These are phyloP conservation scores for Sporothrix luriei DNA, from an alignment of 2,329 filamentous ascomycete species.

Conservation along the genomic window DNA sequence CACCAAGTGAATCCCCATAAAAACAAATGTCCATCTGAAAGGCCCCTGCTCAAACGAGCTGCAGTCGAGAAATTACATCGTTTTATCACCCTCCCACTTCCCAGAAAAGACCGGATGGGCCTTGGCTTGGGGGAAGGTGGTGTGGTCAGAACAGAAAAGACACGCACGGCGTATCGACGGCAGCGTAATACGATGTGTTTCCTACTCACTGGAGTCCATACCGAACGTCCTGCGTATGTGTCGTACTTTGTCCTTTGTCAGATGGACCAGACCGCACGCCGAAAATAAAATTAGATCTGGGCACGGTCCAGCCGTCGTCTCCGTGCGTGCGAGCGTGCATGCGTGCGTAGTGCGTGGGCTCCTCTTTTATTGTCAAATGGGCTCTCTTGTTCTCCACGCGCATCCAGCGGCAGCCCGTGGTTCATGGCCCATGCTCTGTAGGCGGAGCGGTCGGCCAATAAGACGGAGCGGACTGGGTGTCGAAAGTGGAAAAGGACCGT, in stretches of 20 bases:
- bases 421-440: constrained; percentile 6
- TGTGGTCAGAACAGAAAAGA: neutral
- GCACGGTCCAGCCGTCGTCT: constrained; percentile 23
- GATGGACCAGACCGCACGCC: constrained; percentile 20
- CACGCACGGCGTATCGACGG: constrained; percentile 2
- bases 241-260: too few species aligned
- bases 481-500: constrained; percentile 16
- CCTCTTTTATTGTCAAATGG: too few species aligned
- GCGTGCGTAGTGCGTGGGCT: too few species aligned
- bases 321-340: too few species aligned
- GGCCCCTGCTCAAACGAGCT: neutral
- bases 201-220: too few species aligned
- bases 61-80: constrained; percentile 18
- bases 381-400: neutral
- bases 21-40: constrained; percentile 12
- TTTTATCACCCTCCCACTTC: neutral
- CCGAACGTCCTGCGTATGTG: too few species aligned
- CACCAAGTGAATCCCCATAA: neutral
- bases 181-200: neutral
- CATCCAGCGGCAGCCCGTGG: too few species aligned
- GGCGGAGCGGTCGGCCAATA: neutral
- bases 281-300: constrained; percentile 31
- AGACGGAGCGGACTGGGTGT: neutral
- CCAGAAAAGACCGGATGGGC: constrained; percentile 11
- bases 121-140: neutral